Conservation (phyloP, 2,329 filamentous ascomycete species). For the Arthrocladium fulminans region DNA sequence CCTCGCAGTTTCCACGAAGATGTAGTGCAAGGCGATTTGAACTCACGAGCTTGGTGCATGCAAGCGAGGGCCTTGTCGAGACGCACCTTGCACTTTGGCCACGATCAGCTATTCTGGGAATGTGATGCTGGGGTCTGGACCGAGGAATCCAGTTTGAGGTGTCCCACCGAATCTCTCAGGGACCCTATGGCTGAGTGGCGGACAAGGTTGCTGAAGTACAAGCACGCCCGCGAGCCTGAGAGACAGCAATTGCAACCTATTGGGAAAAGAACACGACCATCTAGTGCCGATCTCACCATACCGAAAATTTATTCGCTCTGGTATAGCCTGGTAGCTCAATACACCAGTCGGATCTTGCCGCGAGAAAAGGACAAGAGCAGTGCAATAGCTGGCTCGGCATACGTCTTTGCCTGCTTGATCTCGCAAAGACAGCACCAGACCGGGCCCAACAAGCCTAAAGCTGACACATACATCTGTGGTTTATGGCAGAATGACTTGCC, state of each 20-base stretch:
- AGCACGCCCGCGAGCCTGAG: slow-evolving; percentile 1
- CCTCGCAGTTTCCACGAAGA: slow-evolving; percentile 6
- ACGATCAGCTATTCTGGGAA: slow-evolving; percentile 9
- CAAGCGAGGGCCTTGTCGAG: slow-evolving; percentile 7
- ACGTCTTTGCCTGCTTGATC: slow-evolving; percentile 8
- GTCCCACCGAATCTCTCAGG: slow-evolving; percentile 18
- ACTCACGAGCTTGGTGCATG: slow-evolving; percentile 7
- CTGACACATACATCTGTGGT: slow-evolving; percentile 6
- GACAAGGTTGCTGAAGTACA: slow-evolving; percentile 4
- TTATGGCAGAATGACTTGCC: slow-evolving; percentile 9
- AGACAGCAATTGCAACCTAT: background rate
- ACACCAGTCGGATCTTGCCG: slow-evolving; percentile 1
- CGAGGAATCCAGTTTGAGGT: slow-evolving; percentile 1
- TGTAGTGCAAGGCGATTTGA: slow-evolving; percentile 6
- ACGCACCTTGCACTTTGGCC: slow-evolving; percentile 6
- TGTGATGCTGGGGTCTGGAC: slow-evolving; percentile 9
- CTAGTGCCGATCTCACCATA: slow-evolving; percentile 12
- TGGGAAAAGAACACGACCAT: slow-evolving; percentile 12
- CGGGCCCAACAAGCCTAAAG: slow-evolving; percentile 2
- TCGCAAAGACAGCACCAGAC: slow-evolving; percentile 4
- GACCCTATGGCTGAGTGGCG: slow-evolving; percentile 15
- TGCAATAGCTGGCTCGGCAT: slow-evolving; percentile 7
- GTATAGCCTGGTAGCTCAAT: slow-evolving; percentile 9
- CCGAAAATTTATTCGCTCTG: slow-evolving; percentile 8
- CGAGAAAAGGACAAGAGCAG: slow-evolving; percentile 9